A percentile compares a stretch with the other conserved stretches of the same genome.
Conservation (phyloP, 2,329 filamentous ascomycete genomes). For the Fusarium sacchari region DNA sequence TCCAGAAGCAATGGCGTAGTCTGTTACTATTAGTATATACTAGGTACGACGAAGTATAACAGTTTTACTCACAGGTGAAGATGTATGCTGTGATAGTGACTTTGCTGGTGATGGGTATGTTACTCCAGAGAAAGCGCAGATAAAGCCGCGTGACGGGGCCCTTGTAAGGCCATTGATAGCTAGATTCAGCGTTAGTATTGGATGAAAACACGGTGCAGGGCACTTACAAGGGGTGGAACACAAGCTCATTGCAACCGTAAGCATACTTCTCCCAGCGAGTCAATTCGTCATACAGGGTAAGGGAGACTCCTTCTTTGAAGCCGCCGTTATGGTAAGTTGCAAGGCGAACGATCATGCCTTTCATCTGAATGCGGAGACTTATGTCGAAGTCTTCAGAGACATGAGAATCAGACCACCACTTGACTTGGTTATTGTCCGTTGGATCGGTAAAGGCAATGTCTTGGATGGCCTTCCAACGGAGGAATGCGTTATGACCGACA, state of each 20-base stretch:
- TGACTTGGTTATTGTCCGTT: conserved; percentile 61
- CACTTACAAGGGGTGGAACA: conserved; percentile 72
- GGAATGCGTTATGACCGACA: conserved; percentile 80
- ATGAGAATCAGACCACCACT: conserved; percentile 79
- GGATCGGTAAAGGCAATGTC: conserved; percentile 37
- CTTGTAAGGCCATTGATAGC: conserved; percentile 63
- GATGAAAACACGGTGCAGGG: accelerated
- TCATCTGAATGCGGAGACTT: conserved; percentile 74
- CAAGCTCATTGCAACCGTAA: conserved; percentile 75
- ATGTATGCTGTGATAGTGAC: conserved; percentile 77
- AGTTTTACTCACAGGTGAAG: conserved; percentile 60
- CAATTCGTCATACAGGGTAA: conserved; percentile 78
- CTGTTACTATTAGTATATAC: conserved; percentile 5
- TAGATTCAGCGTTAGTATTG: conserved; percentile 1
- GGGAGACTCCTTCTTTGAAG: conserved; percentile 78
- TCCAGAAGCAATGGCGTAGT: conserved; percentile 75
- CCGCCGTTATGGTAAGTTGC: conserved; percentile 74
- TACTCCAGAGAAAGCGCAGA: conserved; percentile 40
- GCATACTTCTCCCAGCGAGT: conserved; percentile 79
- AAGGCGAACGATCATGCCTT: conserved; percentile 75
- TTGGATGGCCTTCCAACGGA: conserved; percentile 67
- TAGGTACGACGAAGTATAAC: accelerated
- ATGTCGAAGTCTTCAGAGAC: conserved; percentile 85
- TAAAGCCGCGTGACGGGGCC: conserved; percentile 72
- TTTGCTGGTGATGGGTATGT: conserved; percentile 71